Evolutionary conservation across 169 alveolate genomes (phyloP).

Genomic region (Plasmodium gonderi): DNA sequence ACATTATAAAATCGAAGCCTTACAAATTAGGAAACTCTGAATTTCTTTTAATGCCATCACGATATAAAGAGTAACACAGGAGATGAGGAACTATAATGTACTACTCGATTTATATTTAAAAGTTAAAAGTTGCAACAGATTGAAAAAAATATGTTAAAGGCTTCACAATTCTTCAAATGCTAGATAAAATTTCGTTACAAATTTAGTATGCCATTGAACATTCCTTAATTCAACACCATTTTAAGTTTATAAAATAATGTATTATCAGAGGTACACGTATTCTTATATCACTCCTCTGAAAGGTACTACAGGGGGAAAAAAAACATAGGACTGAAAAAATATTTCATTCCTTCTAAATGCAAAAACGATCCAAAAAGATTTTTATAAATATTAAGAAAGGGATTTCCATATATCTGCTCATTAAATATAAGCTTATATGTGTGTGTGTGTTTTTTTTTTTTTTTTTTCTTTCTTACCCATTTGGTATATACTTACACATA

Average conservation of each 20-base stretch:
- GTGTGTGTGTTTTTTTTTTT: not conserved
- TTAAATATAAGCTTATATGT: not conserved
- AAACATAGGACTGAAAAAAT: not conserved
- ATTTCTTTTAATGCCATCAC: not conserved
- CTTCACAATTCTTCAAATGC: not conserved
- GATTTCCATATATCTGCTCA: not conserved
- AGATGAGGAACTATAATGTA: not conserved
- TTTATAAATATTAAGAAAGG: not conserved
- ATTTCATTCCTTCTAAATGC: not conserved
- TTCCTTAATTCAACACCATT: not conserved
- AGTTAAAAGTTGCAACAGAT: not conserved
- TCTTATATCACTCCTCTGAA: not conserved
- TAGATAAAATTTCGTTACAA: not conserved
- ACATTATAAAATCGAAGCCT: not conserved
- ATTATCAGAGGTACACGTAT: not conserved
- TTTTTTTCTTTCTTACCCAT: not conserved
- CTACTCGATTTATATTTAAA: not conserved
- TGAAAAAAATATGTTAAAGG: not conserved
- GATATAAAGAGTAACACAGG: not conserved
- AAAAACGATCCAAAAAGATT: not conserved
- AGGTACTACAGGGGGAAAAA: not conserved
- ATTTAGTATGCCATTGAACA: not conserved
- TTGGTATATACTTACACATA: not conserved
- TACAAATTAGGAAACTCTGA: not conserved
- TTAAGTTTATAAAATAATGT: not conserved